Percentiles rank a stretch among this genome's conserved stretches.
Conservation (phyloP, 1,284 basidiomycete species). For the Ceratobasidium sp. region DNA sequence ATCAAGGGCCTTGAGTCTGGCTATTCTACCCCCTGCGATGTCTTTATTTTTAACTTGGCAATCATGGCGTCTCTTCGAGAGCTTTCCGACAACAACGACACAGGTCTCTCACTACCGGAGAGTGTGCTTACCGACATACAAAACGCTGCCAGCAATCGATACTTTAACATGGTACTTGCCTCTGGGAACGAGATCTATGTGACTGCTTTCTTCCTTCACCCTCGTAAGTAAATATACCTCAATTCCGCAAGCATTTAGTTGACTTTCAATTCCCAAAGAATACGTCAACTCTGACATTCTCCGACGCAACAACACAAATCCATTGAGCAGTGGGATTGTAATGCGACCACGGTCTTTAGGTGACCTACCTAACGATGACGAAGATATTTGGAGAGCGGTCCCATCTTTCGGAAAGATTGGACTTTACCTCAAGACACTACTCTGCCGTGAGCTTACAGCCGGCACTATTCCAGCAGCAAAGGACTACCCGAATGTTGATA, state of each 20-base stretch:
- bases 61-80: slow-evolving; percentile 26
- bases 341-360: background rate
- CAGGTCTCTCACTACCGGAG: slow-evolving; percentile 15
- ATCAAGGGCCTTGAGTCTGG: slow-evolving; percentile 41
- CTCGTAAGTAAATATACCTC: slow-evolving; percentile 10
- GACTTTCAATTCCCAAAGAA: background rate
- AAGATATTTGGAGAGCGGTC: slow-evolving; percentile 4
- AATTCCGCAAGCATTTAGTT: background rate
- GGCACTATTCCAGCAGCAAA: slow-evolving; percentile 2
- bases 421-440: slow-evolving; percentile 3
- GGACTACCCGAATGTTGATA: background rate
- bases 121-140: slow-evolving; percentile 5
- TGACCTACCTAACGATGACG: slow-evolving; percentile 3
- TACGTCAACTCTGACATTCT: background rate
- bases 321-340: background rate
- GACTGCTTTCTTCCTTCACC: slow-evolving; percentile 38
- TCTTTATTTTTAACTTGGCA: slow-evolving; percentile 40
- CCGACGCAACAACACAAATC: slow-evolving; percentile 13
- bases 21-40: slow-evolving; percentile 29
- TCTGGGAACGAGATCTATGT: slow-evolving; percentile 37
- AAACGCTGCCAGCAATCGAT: slow-evolving; percentile 11
- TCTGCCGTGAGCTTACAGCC: slow-evolving; percentile 21
- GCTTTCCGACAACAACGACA: slow-evolving; percentile 31
- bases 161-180: slow-evolving; percentile 34
- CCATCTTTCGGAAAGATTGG: slow-evolving; percentile 22